Evolutionary conservation across 352 stramenopile genomes (phyloP).

Genomic region (Phytophthora pluvialis): DNA sequence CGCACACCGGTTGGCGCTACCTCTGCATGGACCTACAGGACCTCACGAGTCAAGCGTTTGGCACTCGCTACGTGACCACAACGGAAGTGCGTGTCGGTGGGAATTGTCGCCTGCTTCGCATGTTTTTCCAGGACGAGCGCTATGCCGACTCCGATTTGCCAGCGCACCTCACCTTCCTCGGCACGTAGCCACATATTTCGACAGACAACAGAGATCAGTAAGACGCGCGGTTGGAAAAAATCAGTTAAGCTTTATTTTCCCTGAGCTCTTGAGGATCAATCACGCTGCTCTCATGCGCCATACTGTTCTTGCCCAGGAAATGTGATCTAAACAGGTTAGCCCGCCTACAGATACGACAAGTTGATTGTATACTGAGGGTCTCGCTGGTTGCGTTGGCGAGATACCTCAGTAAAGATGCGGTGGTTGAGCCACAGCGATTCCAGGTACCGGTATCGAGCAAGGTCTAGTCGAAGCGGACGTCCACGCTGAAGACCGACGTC

Average conservation of each 20-base stretch:
- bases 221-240: background rate
- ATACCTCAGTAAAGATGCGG: constrained; percentile 86
- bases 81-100: constrained; percentile 63
- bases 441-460: constrained; percentile 70
- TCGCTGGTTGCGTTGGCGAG: constrained; percentile 85
- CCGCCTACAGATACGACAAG: constrained; percentile 78
- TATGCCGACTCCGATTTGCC: constrained; percentile 78
- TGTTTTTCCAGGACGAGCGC: constrained; percentile 84
- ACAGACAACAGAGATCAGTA: constrained; percentile 1
- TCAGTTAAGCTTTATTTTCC: constrained; percentile 2
- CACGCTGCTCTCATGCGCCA: background rate
- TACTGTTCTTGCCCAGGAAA: background rate
- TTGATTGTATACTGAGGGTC: constrained; percentile 90
- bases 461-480: constrained; percentile 80
- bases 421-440: constrained; percentile 88
- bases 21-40: constrained; percentile 81
- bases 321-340: constrained; percentile 8
- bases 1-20: constrained; percentile 62
- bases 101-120: constrained; percentile 73
- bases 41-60: constrained; percentile 72
- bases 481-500: constrained; percentile 82
- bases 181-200: constrained; percentile 15
- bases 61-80: constrained; percentile 75
- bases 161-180: constrained; percentile 70
- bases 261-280: background rate